Percentiles rank a stretch among this genome's conserved stretches.
Evolutionary conservation across 345 rosid species (phyloP).

Genomic region (Luvunga scandens): DNA sequence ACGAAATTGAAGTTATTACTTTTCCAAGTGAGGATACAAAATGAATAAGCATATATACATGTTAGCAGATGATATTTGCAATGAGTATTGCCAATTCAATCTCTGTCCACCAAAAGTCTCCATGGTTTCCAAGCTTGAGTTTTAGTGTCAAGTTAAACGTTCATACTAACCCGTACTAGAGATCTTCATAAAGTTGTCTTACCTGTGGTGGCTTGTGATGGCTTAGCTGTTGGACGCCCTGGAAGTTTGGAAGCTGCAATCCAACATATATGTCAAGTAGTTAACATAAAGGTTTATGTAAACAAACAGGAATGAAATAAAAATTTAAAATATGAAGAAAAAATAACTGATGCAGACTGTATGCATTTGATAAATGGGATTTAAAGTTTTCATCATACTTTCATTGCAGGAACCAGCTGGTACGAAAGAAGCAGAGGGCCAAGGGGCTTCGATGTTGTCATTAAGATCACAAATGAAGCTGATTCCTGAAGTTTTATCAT

Average conservation of each 20-base stretch:
- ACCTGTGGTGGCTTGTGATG: conserved; percentile 36
- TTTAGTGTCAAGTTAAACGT: background rate
- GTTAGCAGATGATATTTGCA: background rate
- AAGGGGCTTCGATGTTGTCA: conserved; percentile 57
- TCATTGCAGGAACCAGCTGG: conserved; percentile 45
- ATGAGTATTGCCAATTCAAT: background rate
- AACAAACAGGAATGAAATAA: background rate
- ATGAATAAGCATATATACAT: background rate
- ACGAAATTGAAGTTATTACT: background rate
- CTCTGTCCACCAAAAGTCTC: too few relatives aligned
- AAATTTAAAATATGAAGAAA: background rate
- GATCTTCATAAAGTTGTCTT: background rate
- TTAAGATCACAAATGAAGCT: conserved; percentile 65
- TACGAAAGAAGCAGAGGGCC: conserved; percentile 42
- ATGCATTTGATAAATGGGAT: background rate
- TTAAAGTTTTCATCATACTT: conserved; percentile 29
- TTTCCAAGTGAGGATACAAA: background rate
- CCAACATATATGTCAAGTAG: background rate
- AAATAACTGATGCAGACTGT: background rate
- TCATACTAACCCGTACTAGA: background rate
- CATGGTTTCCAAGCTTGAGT: background rate
- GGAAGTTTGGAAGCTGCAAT: conserved; percentile 53
- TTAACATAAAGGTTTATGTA: background rate
- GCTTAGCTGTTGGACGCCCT: conserved; percentile 51
- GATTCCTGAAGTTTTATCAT: conserved; percentile 43